Percentiles rank a stretch among this genome's conserved stretches.
Conservation (phyloP, 306 rosid genomes). For the Citrullus amarus region DNA sequence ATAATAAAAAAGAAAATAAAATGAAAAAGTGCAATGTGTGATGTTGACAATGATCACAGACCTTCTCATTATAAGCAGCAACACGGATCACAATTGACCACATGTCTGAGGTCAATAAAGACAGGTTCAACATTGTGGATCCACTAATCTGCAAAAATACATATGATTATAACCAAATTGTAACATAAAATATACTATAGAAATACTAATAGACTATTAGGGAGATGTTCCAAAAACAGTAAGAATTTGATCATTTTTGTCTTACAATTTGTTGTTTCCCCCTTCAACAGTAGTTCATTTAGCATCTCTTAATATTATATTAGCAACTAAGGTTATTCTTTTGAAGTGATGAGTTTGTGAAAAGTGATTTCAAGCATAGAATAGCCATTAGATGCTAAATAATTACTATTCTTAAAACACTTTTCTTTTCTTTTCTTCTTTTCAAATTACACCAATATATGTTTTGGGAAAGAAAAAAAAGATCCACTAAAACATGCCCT, state of each 20-base stretch:
- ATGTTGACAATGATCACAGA: slow-evolving; percentile 11
- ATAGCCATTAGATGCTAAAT: background rate
- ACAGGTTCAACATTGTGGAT: slow-evolving; percentile 88
- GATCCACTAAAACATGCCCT: too few species aligned
- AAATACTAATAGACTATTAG: background rate
- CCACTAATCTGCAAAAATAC: slow-evolving; percentile 50
- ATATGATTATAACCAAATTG: background rate
- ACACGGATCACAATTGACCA: slow-evolving; percentile 90
- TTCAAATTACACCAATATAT: too few species aligned
- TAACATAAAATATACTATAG: background rate
- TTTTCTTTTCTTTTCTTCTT: too few species aligned
- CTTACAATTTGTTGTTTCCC: background rate
- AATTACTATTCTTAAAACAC: too few species aligned
- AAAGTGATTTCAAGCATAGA: background rate
- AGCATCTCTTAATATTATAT: background rate
- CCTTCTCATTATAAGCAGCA: slow-evolving; percentile 83
- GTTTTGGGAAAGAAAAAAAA: too few species aligned
- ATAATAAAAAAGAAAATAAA: background rate
- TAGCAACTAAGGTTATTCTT: background rate
- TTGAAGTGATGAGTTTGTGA: background rate
- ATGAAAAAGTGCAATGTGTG: background rate
- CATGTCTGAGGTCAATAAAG: slow-evolving; percentile 94
- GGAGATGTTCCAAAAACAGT: background rate
- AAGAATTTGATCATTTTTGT: background rate
- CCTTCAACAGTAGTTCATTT: background rate